Conservation (phyloP, 192 early-diverging fungal genomes). For the Rhizophagus sp. region DNA sequence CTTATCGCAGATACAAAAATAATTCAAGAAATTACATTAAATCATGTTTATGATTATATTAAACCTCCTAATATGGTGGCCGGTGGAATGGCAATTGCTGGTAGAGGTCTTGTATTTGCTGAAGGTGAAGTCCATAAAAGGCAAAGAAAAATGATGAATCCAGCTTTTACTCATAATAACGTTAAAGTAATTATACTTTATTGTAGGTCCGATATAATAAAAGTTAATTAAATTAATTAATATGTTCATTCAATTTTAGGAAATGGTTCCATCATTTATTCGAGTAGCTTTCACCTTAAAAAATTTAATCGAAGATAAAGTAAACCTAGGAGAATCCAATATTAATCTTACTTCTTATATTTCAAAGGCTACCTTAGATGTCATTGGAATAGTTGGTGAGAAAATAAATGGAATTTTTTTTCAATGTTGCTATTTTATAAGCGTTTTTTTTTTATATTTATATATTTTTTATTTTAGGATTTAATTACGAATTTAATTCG, state of each 20-base stretch:
- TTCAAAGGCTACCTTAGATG: too few relatives aligned
- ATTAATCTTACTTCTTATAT: conserved; percentile 42
- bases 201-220: background rate
- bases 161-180: conserved; percentile 46
- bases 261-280: conserved; percentile 36
- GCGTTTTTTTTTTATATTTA: too few relatives aligned
- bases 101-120: conserved; percentile 49
- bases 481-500: too few relatives aligned
- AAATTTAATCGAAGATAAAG: conserved; percentile 40
- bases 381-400: too few relatives aligned
- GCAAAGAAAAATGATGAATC: conserved; percentile 60
- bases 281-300: conserved; percentile 30
- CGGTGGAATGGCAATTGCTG: conserved; percentile 34
- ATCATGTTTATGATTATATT: conserved; percentile 47
- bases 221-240: too few relatives aligned
- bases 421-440: too few relatives aligned
- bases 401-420: too few relatives aligned
- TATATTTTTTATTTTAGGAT: too few relatives aligned
- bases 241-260: background rate
- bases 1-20: conserved; percentile 50
- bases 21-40: conserved; percentile 45
- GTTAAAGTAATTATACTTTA: conserved; percentile 36
- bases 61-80: conserved; percentile 36
- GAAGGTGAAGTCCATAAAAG: conserved; percentile 52
- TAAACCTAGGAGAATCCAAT: conserved; percentile 30